Evolutionary conservation across 2,329 filamentous ascomycete species (phyloP), one percentile per base, ranked within the genome.

Genomic region (Lachnellula hyalina): DNA sequence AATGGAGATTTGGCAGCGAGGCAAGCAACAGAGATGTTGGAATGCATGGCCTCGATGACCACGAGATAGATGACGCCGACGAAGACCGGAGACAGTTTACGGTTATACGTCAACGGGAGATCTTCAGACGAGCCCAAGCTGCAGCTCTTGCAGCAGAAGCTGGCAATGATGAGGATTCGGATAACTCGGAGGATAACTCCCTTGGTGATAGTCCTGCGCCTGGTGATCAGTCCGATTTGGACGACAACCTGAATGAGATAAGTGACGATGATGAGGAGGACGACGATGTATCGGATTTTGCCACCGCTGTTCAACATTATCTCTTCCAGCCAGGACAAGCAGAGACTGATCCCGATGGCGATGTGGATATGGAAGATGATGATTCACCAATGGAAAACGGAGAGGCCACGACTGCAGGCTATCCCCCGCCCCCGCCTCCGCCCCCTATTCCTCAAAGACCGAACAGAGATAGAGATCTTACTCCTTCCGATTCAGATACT

Each of bases 1-100:
- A 88, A 1, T 99, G 94, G 94, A 83, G 85, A 34, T 83, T 87
- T 61, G 94, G 94, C 5, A 97, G 94, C 67, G 81, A 83, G 53
- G 94, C 87, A 6, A 86, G 80, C 45, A 93, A 97, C 69, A 86
- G 84, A 19, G 80, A 83, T 58, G 85, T 94, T 58, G 90, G 89
- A 14, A 82, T 84, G 67, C 82, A 86, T 61, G 90, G 90, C 9
- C 85, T 96, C 23, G 87, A 94, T 67, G 90, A 96, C 65, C 89
- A 95, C 63, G 84, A 89, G 61, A 75, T 76, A 46, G 72, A 74
- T 36, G 72, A 71, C 23, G 48, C 55, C 35, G 45, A 51, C n/a
- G 61, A 63, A 19, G 59, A 59, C 40, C 54, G 51, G 17, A 55
- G 64, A 47, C 49, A 47, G 15, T 48, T 58, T 21, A 49, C 64